Conservation (phyloP, 345 rosid species). For the sweet orange (Citrus sinensis) region DNA sequence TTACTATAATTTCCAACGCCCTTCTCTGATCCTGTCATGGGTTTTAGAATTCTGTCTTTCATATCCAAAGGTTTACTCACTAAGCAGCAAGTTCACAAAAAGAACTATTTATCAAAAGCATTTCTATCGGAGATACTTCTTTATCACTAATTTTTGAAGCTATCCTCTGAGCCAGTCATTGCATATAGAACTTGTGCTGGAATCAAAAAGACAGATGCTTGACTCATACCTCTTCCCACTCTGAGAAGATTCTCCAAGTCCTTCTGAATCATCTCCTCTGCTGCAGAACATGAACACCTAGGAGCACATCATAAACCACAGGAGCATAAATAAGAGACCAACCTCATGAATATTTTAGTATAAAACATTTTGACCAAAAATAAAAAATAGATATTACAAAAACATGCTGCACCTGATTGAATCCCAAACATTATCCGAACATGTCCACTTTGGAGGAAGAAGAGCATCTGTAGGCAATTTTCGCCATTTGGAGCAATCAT, state of each 20-base stretch:
- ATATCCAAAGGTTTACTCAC: not conserved
- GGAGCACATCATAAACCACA: conserved; percentile 17
- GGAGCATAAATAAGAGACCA: not conserved
- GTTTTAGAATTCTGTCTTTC: not conserved
- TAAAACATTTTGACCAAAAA: not conserved
- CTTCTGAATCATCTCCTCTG: conserved; percentile 56
- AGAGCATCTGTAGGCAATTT: conserved; percentile 64
- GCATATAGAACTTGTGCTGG: not conserved
- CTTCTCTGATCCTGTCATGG: not conserved
- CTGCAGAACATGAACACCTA: conserved; percentile 68
- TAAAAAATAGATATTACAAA: not conserved
- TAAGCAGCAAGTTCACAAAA: not conserved
- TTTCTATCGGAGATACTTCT: not conserved
- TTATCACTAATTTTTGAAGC: not conserved
- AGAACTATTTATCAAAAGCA: not conserved
- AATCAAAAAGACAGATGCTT: not conserved
- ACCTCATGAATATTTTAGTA: not conserved
- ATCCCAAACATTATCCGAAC: conserved; percentile 77
- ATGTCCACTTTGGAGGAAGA: conserved; percentile 77
- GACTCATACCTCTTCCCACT: conserved; percentile 52
- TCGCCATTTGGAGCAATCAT: conserved; percentile 85
- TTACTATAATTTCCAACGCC: not conserved
- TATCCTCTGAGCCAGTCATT: not conserved
- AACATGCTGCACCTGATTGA: conserved; percentile 41
- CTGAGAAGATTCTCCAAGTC: conserved; percentile 59